phyloP scores from a whole-genome alignment of 129 eudicot genomes.

The Centaurea solstitialis region DNA sequence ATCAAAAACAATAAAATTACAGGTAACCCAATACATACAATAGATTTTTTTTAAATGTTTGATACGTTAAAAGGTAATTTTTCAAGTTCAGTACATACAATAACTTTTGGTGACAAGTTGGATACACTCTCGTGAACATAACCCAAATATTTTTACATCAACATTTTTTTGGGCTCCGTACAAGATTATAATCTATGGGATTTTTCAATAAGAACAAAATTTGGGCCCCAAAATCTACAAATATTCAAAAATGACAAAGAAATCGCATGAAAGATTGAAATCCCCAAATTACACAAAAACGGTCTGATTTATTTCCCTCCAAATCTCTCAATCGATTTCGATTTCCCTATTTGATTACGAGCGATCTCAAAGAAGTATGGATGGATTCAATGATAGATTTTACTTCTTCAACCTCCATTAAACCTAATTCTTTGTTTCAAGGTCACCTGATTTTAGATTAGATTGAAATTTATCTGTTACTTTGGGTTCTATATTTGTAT shows the following conservation, averaged over 20 bases:
- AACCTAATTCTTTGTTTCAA: background rate
- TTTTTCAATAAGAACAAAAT: background rate
- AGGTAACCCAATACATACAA: no score
- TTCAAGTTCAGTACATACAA: no score
- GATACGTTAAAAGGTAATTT: no score
- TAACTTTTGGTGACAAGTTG: no score
- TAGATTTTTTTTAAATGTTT: no score
- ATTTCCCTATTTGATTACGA: background rate
- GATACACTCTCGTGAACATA: no score
- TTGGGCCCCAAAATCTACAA: background rate
- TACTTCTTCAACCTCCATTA: background rate
- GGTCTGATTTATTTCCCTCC: constrained; percentile 11
- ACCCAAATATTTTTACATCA: no score
- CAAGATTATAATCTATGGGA: background rate
- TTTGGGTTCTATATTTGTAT: no score
- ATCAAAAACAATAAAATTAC: no score
- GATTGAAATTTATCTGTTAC: no score
- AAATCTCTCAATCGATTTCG: constrained; percentile 4
- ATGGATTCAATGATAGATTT: background rate
- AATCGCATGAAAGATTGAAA: background rate
- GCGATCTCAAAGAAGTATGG: constrained; percentile 1
- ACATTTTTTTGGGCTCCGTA: background rate
- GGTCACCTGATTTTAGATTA: background rate
- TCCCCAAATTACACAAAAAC: background rate
- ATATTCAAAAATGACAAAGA: background rate